A percentile compares a stretch with the other conserved stretches of the same genome.
Evolutionary conservation across 73 alveolate genomes (phyloP).

Genomic region (Halteria grandinella): DNA sequence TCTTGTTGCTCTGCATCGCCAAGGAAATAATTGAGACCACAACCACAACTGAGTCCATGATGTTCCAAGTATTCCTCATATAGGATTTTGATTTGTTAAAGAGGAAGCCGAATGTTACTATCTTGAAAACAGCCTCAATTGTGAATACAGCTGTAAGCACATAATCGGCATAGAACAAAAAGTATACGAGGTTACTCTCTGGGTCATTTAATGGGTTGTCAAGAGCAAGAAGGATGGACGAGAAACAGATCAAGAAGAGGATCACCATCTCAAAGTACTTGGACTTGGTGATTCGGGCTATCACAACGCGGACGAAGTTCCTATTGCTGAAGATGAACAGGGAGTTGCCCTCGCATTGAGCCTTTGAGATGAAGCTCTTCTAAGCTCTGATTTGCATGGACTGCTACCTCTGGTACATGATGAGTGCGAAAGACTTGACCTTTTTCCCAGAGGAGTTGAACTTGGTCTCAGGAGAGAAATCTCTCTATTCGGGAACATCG

Average conservation of each 20-base stretch:
- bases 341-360: constrained; percentile 39
- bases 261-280: constrained; percentile 33
- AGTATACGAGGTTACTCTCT: constrained; percentile 17
- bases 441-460: too few species aligned
- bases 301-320: neutral
- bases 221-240: constrained; percentile 54
- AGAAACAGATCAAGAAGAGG: constrained; percentile 45
- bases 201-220: constrained; percentile 67
- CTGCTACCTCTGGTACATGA: too few species aligned
- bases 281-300: neutral
- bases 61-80: constrained; percentile 61
- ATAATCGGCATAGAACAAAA: constrained; percentile 32
- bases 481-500: too few species aligned
- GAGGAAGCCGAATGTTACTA: constrained; percentile 62
- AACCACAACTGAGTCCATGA: constrained; percentile 63
- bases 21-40: constrained; percentile 54
- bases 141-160: constrained; percentile 57
- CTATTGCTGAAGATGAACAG: constrained; percentile 3
- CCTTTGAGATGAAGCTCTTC: too few species aligned
- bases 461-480: too few species aligned
- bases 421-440: too few species aligned
- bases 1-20: constrained; percentile 10
- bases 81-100: constrained; percentile 64
- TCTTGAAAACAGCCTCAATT: constrained; percentile 58
- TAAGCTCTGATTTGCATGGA: too few species aligned